These are phyloP conservation scores for Diaporthe sp. DNA, from an alignment of 2,329 filamentous ascomycete species.

Conservation along the genomic window DNA sequence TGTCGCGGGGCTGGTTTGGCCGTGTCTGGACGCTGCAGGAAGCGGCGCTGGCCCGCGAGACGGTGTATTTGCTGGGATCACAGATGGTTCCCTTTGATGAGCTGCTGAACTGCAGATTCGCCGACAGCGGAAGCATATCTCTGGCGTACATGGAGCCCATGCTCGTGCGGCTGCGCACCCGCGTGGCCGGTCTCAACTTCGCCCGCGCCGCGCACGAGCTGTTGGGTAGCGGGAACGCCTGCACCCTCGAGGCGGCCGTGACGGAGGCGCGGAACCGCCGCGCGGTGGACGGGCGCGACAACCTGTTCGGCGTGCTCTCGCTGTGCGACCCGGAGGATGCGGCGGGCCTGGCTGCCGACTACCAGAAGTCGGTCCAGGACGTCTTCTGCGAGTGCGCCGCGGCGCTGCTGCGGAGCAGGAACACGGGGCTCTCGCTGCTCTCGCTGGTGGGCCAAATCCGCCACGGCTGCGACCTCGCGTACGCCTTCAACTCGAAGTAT, in stretches of 20 bases:
- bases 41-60: not conserved
- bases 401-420: not conserved
- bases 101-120: not conserved
- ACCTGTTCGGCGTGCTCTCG: not conserved
- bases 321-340: not conserved
- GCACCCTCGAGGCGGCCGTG: not conserved
- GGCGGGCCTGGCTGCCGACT: constrained; percentile 1
- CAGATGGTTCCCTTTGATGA: not conserved
- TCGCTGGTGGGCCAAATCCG: constrained; percentile 1
- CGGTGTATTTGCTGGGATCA: not conserved
- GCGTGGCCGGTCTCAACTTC: not conserved
- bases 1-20: not conserved
- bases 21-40: constrained; percentile 17
- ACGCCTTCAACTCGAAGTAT: not conserved
- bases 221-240: not conserved
- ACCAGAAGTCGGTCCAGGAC: constrained; percentile 2
- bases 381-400: not conserved
- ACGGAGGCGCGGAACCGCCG: not conserved
- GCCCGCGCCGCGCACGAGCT: not conserved
- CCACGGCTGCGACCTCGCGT: not conserved
- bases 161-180: not conserved
- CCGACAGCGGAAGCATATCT: not conserved
- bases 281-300: not conserved
- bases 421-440: not conserved
- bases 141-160: not conserved